Percentiles rank a stretch among this genome's conserved stretches.
Evolutionary conservation across 371 early-diverging fungal species (phyloP).

Genomic region (Fennellomyces sp.): DNA sequence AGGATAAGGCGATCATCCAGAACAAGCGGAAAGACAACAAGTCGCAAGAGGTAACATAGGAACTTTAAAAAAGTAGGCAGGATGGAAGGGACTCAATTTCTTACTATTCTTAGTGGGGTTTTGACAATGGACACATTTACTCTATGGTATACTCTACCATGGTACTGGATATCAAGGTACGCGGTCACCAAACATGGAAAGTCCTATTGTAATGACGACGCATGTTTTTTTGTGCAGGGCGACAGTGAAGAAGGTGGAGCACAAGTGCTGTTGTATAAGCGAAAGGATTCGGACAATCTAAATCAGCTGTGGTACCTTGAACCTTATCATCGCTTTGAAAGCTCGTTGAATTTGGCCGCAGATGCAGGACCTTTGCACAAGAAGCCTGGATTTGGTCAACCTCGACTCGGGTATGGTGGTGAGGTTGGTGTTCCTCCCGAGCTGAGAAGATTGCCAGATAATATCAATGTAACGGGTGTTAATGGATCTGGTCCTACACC

Average conservation of each 20-base stretch:
- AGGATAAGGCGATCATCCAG: conserved; percentile 48
- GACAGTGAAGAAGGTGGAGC: conserved; percentile 50
- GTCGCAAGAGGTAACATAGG: conserved; percentile 40
- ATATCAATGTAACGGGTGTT: conserved; percentile 43
- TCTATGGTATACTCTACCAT: conserved; percentile 43
- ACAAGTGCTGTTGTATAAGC: conserved; percentile 43
- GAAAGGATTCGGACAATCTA: conserved; percentile 46
- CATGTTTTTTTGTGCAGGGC: background rate
- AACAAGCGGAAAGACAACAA: conserved; percentile 42
- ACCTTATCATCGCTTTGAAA: conserved; percentile 41
- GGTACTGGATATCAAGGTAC: conserved; percentile 53
- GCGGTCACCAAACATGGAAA: background rate
- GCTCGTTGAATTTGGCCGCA: conserved; percentile 37
- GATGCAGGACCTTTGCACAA: conserved; percentile 39
- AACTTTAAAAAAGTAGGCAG: background rate
- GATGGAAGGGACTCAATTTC: background rate
- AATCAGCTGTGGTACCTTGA: conserved; percentile 53
- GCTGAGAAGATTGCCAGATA: conserved; percentile 35
- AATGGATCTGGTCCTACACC: conserved; percentile 17
- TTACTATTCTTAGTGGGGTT: conserved; percentile 43
- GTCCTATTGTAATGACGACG: background rate
- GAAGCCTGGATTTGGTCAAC: conserved; percentile 45
- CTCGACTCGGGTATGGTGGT: conserved; percentile 48
- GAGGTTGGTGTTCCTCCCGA: conserved; percentile 48
- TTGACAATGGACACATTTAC: conserved; percentile 46